Conservation (phyloP, 177 flowering plant genomes). For the Vitis hybrid region DNA sequence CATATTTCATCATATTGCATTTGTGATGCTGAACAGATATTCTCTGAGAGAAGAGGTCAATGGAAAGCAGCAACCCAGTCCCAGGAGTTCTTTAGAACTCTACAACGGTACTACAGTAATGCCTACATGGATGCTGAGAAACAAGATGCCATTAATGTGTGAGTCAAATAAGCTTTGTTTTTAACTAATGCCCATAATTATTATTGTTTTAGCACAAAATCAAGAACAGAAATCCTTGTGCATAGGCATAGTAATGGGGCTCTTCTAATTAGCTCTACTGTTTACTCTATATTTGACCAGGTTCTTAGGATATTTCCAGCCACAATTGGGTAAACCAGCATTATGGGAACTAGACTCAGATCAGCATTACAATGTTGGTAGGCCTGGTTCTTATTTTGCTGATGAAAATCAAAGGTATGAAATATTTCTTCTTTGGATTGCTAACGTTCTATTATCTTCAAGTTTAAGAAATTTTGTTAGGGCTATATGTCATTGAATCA, state of each 20-base stretch:
- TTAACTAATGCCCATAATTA: too few species aligned
- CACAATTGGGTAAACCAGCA: conserved; percentile 78
- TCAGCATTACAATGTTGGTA: conserved; percentile 62
- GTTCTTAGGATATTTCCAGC: conserved; percentile 91
- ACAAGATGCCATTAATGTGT: conserved; percentile 94
- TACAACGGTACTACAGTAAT: conserved; percentile 86
- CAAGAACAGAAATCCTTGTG: too few species aligned
- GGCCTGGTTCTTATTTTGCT: conserved; percentile 30
- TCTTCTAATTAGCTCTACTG: not conserved
- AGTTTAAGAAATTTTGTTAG: not conserved
- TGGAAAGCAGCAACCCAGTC: conserved; percentile 89
- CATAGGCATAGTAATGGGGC: too few species aligned
- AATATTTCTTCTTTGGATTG: not conserved
- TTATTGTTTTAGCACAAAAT: too few species aligned
- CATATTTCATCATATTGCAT: not conserved
- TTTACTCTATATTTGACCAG: conserved; percentile 38
- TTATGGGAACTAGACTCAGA: conserved; percentile 93
- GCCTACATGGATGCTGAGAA: conserved; percentile 92
- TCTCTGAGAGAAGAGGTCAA: conserved; percentile 87
- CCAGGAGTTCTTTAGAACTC: conserved; percentile 79
- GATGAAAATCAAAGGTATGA: conserved; percentile 62
- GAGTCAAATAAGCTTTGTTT: conserved; percentile 25
- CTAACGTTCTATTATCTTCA: not conserved
- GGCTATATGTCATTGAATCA: not conserved
- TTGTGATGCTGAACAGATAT: conserved; percentile 54